These are phyloP conservation scores for Bathelium albidoporum DNA, from an alignment of 495 filamentous ascomycete genomes.

Conservation along the genomic window DNA sequence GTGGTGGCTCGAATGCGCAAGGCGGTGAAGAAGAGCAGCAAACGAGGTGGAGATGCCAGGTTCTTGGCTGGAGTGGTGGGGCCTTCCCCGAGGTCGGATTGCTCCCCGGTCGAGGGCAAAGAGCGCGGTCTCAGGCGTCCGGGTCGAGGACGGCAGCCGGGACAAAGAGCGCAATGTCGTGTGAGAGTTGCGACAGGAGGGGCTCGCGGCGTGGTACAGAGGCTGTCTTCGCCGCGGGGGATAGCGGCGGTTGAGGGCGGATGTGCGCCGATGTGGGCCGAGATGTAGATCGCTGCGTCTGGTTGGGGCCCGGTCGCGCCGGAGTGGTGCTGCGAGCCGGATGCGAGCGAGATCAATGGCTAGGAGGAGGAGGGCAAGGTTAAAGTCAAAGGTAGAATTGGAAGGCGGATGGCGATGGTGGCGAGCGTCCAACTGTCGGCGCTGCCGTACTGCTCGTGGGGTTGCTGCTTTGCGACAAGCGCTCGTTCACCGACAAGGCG, in stretches of 20 bases:
- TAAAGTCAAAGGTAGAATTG: background rate
- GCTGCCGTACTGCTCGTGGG: background rate
- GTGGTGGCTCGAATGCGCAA: background rate
- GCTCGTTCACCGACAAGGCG: background rate
- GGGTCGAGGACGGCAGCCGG: constrained; percentile 1
- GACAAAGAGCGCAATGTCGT: background rate
- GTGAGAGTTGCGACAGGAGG: constrained; percentile 5
- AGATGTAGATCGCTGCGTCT: constrained; percentile 1
- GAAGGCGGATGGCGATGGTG: background rate
- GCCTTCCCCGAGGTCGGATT: background rate
- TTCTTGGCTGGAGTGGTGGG: background rate
- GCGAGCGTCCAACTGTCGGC: background rate
- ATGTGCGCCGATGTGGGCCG: constrained; percentile 3
- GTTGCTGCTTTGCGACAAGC: background rate
- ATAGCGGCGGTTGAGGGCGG: constrained; percentile 2
- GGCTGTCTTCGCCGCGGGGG: background rate
- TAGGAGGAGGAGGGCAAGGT: background rate
- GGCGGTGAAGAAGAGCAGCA: background rate
- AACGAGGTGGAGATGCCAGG: constrained; percentile 1
- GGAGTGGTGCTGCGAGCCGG: background rate
- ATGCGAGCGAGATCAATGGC: background rate
- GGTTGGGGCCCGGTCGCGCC: background rate
- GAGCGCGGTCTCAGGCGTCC: background rate
- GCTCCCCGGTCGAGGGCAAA: background rate
- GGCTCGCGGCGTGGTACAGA: background rate